Evolutionary conservation across 768 basidiomycete genomes (phyloP), one percentile per base, ranked within the genome.

Genomic region (Psilocybe cyanescens): DNA sequence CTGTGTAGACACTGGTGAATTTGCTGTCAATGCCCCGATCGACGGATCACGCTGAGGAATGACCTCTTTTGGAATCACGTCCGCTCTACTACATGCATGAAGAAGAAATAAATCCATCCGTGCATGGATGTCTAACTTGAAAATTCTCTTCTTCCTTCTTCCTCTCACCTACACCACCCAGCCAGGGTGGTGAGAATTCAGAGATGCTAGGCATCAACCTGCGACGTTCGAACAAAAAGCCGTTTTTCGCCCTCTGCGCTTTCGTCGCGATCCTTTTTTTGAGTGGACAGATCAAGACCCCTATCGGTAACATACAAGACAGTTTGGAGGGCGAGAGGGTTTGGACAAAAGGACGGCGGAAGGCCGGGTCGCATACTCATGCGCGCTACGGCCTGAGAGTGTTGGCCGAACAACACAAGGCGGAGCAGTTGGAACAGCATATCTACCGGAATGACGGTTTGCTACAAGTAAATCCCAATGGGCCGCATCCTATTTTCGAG

Each of bases 401-500:
- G 11, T 3, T 4, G 37, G 48, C 16, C 19, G 28, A 37, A 47
- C 41, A 37, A 14, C 2, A n/a, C 17, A 33, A 33, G n/a, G 51
- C 47, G 17, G 52, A 47, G 54, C 49, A 31, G 12, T 33, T 75
- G 11, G 71, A 67, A 31, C 57, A 68, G 35, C 80, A 81, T 58
- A 60, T 59, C 1, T 80, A 78, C 67, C 74, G 72, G 11, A 28
- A 66, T 0, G 73, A 81, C 58, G 82, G 82, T 5, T 65, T 83
- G 4, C 64, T 83, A 3, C 75, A 77, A 55, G 78, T 80, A 56
- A 78, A 78, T 48, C 70, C 74, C 8, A 60, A 69, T 3, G 80
- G 76, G 1, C 67, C 73, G 3, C 93, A 97, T 72, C 96, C 95
- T 3, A 95, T 97, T 55, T 82, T 88, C 33, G 83, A 84, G 47